Evolutionary conservation across 805 yeast species (phyloP), one percentile per base, ranked within the genome.

Genomic region (Starmera quercuum): DNA sequence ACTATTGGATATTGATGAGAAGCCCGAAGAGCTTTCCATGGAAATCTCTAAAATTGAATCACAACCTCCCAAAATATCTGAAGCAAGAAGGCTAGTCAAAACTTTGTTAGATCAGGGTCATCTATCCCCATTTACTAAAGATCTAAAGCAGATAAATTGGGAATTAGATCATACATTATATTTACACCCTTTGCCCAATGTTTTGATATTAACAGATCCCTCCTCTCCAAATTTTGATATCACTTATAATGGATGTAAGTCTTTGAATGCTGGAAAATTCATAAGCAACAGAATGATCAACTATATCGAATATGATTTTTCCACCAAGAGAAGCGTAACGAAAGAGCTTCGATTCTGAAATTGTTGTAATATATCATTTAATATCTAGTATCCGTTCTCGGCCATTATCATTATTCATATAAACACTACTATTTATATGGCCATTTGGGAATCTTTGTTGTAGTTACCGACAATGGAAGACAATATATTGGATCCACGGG

Each of bases 81-180:
- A 79, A 52, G 74, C 86, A 0, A 66, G 85, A 41, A 79, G 80
- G 47, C 57, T 87, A 3, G 84, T 82, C 13, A 79, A 83, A 42
- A 87, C 97, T 0, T 40, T 92, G 1, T 56, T 92, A 10, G 95
- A 85, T 49, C 99, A 92, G 58, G 92, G 92, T 1, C 82, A 76
- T 49, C 54, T 92, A 30, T 82, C 92, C 21, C 98, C 98, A 10
- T 86, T 88, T 49, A 60, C 76, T 2, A 56, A 64, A 14, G 57
- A 64, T 16, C 59, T 73, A 19, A 70, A 84, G 39, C 83, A 94
- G 0, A 64, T 84, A 1, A 61, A 73, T 15, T 73, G 94, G 64
- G 78, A 77, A 38, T 71, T 72, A 46, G 95, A 85, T 51, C 77
- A 78, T 43, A 61, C 75, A 5, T 61, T 90, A 40, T 66, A 80